A percentile compares a stretch with the other conserved stretches of the same genome.
These are phyloP conservation scores for Backusella psychrophila DNA, from an alignment of 192 early-diverging fungal genomes.

Conservation along the genomic window DNA sequence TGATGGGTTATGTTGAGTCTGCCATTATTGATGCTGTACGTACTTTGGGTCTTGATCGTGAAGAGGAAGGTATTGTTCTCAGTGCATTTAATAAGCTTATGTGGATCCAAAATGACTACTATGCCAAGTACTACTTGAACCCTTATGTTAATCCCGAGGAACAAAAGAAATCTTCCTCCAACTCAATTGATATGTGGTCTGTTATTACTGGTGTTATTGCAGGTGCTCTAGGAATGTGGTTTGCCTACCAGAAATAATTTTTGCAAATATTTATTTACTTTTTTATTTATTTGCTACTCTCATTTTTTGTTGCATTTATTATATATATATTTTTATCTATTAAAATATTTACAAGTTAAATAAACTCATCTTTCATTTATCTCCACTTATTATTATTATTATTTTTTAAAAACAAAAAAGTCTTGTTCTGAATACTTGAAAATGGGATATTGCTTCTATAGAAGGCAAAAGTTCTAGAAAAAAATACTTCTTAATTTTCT, in stretches of 20 bases:
- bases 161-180: background rate
- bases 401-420: background rate
- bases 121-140: constrained; percentile 70
- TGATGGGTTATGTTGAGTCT: constrained; percentile 66
- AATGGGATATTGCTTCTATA: background rate
- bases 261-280: background rate
- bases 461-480: background rate
- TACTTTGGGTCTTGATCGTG: constrained; percentile 51
- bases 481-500: background rate
- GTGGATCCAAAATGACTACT: constrained; percentile 86
- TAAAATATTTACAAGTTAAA: background rate
- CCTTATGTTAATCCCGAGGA: background rate
- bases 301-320: background rate
- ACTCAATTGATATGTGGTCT: constrained; percentile 3
- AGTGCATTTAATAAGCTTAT: constrained; percentile 77
- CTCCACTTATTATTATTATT: background rate
- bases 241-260: background rate
- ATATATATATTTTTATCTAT: background rate
- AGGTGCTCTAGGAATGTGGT: constrained; percentile 6
- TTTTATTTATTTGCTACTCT: background rate
- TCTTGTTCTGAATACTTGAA: background rate
- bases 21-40: constrained; percentile 53
- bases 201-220: constrained; percentile 11
- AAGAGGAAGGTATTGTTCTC: constrained; percentile 51
- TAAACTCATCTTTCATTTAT: background rate